These are phyloP conservation scores for Ilex asprella DNA, from an alignment of 257 asterid genomes.

Conservation along the genomic window DNA sequence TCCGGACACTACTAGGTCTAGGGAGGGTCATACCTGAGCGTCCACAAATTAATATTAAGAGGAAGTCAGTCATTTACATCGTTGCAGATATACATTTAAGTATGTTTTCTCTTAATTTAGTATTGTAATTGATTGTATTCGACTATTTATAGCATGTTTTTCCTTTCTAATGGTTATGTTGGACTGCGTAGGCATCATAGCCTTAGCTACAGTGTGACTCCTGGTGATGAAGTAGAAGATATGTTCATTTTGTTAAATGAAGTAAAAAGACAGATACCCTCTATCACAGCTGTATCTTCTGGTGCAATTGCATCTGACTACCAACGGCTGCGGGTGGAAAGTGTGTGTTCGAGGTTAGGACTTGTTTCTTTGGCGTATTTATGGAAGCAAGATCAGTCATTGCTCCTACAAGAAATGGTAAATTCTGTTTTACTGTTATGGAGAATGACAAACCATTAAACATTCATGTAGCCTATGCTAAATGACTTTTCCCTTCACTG, in stretches of 20 bases:
- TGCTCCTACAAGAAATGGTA: constrained; percentile 86
- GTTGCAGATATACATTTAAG: too few relatives aligned
- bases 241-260: constrained; percentile 78
- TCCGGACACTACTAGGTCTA: too few relatives aligned
- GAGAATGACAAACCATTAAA: background rate
- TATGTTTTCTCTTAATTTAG: too few relatives aligned
- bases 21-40: too few relatives aligned
- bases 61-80: too few relatives aligned
- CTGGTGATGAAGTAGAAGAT: constrained; percentile 99
- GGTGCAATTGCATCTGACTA: constrained; percentile 99
- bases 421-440: constrained; percentile 12
- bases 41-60: too few relatives aligned
- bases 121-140: too few relatives aligned
- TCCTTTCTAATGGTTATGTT: constrained; percentile 15
- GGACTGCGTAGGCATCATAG: constrained; percentile 52
- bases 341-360: constrained; percentile 90
- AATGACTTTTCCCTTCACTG: constrained; percentile 13
- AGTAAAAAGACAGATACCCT: constrained; percentile 75
- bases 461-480: constrained; percentile 4
- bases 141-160: constrained; percentile 5
- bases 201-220: constrained; percentile 77
- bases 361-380: constrained; percentile 86
- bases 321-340: constrained; percentile 92
- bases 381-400: constrained; percentile 92
- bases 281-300: constrained; percentile 77